Evolutionary conservation across 495 filamentous ascomycete genomes (phyloP).

Genomic region (Penicilliopsis zonata): DNA sequence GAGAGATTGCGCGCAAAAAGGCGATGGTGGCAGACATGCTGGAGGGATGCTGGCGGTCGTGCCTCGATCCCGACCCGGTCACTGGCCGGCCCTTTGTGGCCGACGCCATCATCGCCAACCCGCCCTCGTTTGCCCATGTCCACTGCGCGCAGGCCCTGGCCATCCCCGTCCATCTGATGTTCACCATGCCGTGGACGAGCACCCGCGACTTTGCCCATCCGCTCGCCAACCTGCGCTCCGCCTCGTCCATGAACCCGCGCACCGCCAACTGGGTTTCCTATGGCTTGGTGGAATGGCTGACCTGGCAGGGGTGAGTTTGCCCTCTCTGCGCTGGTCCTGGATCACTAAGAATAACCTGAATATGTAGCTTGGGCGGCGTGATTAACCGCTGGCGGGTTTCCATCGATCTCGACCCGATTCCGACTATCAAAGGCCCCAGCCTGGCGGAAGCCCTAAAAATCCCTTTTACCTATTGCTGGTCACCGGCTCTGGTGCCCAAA

Average conservation of each 20-base stretch:
- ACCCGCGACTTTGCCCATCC: conserved; percentile 46
- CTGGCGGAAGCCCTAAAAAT: conserved; percentile 34
- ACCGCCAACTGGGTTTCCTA: conserved; percentile 49
- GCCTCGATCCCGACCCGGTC: conserved; percentile 37
- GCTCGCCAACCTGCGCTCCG: conserved; percentile 41
- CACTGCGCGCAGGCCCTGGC: conserved; percentile 50
- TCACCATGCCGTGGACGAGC: conserved; percentile 50
- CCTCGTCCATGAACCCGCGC: conserved; percentile 26
- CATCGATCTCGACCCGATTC: conserved; percentile 41
- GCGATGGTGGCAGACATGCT: conserved; percentile 48
- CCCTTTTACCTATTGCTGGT: conserved; percentile 56
- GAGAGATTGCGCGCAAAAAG: conserved; percentile 32
- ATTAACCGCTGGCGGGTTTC: conserved; percentile 44
- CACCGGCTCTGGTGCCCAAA: conserved; percentile 48
- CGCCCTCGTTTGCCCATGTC: conserved; percentile 53
- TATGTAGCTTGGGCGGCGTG: conserved; percentile 40
- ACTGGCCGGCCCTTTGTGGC: conserved; percentile 51
- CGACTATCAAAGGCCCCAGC: conserved; percentile 19
- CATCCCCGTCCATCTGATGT: conserved; percentile 54
- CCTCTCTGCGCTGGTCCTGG: background rate
- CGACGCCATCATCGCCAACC: conserved; percentile 57
- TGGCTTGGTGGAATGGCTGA: conserved; percentile 49
- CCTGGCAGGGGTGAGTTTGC: conserved; percentile 47
- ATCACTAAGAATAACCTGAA: background rate
- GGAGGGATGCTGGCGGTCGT: conserved; percentile 51